Percentiles rank a stretch among this genome's conserved stretches.
These are phyloP conservation scores for Magnaporthiopsis poae DNA, from an alignment of 2,329 filamentous ascomycete species.

Conservation along the genomic window DNA sequence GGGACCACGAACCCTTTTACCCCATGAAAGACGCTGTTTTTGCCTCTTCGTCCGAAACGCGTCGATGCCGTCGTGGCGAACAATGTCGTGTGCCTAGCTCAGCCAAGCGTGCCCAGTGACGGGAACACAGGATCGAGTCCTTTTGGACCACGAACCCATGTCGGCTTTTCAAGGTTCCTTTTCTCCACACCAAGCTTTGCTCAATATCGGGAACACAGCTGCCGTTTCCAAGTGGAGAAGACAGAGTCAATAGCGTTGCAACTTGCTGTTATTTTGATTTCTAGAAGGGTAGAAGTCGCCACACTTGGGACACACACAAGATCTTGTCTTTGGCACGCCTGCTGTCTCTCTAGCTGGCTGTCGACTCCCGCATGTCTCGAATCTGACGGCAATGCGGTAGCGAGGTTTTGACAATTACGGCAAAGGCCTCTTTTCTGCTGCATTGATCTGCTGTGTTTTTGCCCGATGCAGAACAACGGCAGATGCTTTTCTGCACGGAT, in stretches of 20 bases:
- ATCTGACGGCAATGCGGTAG: neutral
- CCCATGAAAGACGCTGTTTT: neutral
- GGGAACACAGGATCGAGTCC: neutral
- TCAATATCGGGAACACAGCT: neutral
- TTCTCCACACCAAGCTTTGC: neutral
- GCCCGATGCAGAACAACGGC: neutral
- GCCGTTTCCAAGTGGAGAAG: neutral
- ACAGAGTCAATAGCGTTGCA: neutral
- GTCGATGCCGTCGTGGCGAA: neutral
- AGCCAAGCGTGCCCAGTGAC: neutral
- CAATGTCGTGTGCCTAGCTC: neutral
- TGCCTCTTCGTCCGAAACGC: neutral
- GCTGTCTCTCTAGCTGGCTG: too few relatives aligned
- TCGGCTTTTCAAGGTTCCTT: neutral
- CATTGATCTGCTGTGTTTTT: neutral
- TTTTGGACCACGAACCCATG: neutral
- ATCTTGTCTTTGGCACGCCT: neutral
- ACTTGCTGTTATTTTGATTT: neutral
- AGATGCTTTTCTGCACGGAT: neutral
- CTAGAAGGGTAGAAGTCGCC: neutral
- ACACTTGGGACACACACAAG: neutral
- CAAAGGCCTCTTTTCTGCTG: neutral
- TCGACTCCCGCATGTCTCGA: neutral
- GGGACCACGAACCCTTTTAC: neutral
- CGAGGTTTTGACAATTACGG: neutral